Base-by-base conservation (phyloP, 1,139 yeast species). In the Suhomyces ambrosiae region DNA sequence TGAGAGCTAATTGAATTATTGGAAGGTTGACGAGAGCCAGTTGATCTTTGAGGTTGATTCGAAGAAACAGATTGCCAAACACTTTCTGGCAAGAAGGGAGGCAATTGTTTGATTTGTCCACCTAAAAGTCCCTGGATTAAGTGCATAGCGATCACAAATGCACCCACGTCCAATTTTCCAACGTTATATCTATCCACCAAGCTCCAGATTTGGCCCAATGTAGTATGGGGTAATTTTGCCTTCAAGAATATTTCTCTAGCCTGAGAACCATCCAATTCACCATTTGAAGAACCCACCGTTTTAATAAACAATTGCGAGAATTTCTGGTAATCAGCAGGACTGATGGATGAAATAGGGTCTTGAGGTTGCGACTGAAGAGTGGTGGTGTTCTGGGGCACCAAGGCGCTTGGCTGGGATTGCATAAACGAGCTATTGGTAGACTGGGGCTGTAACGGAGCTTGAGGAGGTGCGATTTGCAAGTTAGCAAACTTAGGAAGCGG, bases 61-160 rank as follows among this genome's bases (percentile, higher is more conserved):
- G n/a, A n/a, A 9, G 41, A 21, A 14, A 66, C 77, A 19, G 82
- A 71, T 47, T 73, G 76, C 90, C 95, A 82, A 41, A 83, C 59
- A 28, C 69, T 65, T 37, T 76, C 80, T 1, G 97, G 90, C 41
- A 92, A 64, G 22, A 71, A 63, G 1, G 80, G 68, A 4, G 98
- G 97, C 41, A 88, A 66, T 41, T 78, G 78, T 40, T 74, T 74
- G 48, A 86, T 66, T 5, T 78, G 53, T n/a, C 89, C 86, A 54
- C 80, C 78, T 55, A 88, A 68, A 30, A 83, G 67, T 37, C 89
- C 82, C 60, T 90, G 97, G 45, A 94, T 87, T 56, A 94, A 73
- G 63, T 87, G 95, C 98, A 94, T 92, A 7, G 98, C 97, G 50
- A 92, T 77, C 25, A 87, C 79, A 54, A 94, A 92, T 51, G 87